Evolutionary conservation across 2,329 filamentous ascomycete genomes (phyloP).

Genomic region (Rhynchosporium graminicola): DNA sequence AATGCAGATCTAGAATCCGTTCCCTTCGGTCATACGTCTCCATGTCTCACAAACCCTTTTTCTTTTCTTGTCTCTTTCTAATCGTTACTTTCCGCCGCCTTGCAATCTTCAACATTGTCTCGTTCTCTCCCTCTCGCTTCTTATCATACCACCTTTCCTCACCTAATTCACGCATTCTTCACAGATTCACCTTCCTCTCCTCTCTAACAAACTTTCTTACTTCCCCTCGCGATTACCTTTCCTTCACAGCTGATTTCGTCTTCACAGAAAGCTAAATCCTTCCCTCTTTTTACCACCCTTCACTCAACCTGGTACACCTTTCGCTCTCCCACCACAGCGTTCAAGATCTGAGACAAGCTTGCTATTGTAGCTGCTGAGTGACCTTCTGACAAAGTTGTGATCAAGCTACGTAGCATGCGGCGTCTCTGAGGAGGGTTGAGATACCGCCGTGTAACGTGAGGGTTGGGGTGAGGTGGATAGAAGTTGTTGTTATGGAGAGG

Average conservation of each 20-base stretch:
- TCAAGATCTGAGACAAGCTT: conserved; percentile 17
- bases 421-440: conserved; percentile 11
- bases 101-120: too few species aligned
- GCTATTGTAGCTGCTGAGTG: conserved; percentile 16
- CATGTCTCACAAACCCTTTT: too few species aligned
- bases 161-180: background rate
- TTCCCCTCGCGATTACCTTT: conserved; percentile 13
- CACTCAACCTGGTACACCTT: conserved; percentile 18
- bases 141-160: background rate
- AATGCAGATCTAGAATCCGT: conserved; percentile 32
- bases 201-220: conserved; percentile 12
- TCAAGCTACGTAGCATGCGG: conserved; percentile 15
- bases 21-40: background rate
- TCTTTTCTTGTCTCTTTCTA: too few species aligned
- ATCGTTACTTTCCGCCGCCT: too few species aligned
- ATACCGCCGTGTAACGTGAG: conserved; percentile 16
- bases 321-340: conserved; percentile 13
- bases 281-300: conserved; percentile 15
- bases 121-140: too few species aligned
- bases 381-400: conserved; percentile 10
- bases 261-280: conserved; percentile 21
- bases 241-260: conserved; percentile 20
- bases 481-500: conserved; percentile 3
- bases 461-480: conserved; percentile 7
- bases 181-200: conserved; percentile 11